Percentiles rank a stretch among this genome's conserved stretches.
Conservation (phyloP, 164 flowering plant genomes). For the Hamamelis virginiana region DNA sequence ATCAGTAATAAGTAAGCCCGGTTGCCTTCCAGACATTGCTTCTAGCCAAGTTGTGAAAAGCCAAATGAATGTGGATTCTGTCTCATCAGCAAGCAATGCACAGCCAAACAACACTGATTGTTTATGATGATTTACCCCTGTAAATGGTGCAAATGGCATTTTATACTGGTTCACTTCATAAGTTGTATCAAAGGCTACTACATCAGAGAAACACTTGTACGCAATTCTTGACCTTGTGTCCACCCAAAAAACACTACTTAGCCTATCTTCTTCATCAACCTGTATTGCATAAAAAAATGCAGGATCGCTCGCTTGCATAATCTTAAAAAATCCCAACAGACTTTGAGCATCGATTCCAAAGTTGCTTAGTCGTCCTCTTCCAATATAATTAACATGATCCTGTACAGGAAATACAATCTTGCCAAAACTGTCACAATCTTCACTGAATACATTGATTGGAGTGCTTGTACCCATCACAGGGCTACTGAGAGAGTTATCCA, state of each 20-base stretch:
- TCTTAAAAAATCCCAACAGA: conserved; percentile 31
- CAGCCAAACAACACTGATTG: conserved; percentile 41
- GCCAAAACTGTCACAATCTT: conserved; percentile 19
- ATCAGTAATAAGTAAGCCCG: conserved; percentile 33
- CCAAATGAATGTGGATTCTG: conserved; percentile 34
- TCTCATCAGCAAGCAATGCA: conserved; percentile 41
- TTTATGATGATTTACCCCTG: conserved; percentile 43
- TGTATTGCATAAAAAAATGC: conserved; percentile 36
- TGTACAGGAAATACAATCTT: conserved; percentile 19
- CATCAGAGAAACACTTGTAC: conserved; percentile 36
- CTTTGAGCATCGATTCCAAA: conserved; percentile 38
- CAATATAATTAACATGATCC: conserved; percentile 26
- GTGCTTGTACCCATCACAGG: conserved; percentile 12
- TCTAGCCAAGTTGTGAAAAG: conserved; percentile 42
- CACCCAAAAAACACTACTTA: conserved; percentile 47
- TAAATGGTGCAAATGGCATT: conserved; percentile 39
- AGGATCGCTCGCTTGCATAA: conserved; percentile 38
- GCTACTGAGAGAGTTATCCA: conserved; percentile 4
- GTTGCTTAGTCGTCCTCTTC: conserved; percentile 29
- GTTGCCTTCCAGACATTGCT: conserved; percentile 34
- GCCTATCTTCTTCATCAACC: conserved; percentile 38
- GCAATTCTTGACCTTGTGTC: conserved; percentile 38
- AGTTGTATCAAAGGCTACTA: conserved; percentile 41
- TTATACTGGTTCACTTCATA: conserved; percentile 34
- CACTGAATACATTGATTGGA: conserved; percentile 9